These are phyloP conservation scores for Melaleuca quinquenervia DNA, from an alignment of 345 rosid genomes.

Conservation along the genomic window DNA sequence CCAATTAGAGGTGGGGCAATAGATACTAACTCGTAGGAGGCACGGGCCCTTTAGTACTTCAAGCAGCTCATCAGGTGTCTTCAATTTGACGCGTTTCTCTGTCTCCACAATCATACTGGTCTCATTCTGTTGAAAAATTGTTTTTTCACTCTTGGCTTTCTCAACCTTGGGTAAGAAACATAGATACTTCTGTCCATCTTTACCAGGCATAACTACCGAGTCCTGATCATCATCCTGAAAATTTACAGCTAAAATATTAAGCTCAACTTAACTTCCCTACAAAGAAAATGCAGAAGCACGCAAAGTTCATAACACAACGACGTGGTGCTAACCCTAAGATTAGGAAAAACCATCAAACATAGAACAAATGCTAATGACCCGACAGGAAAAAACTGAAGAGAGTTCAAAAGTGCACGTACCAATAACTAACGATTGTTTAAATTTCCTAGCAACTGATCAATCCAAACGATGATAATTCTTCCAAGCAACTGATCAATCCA, in stretches of 20 bases:
- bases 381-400: not conserved
- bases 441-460: not conserved
- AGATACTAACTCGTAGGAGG: conserved; percentile 45
- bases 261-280: not conserved
- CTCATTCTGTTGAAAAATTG: conserved; percentile 32
- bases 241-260: not conserved
- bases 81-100: conserved; percentile 54
- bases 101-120: conserved; percentile 79
- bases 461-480: not conserved
- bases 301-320: not conserved
- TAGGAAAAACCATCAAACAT: not conserved
- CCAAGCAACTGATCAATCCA: not conserved
- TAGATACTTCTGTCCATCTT: conserved; percentile 42
- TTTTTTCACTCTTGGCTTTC: conserved; percentile 37
- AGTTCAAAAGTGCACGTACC: not conserved
- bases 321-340: not conserved
- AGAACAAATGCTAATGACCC: not conserved
- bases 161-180: conserved; percentile 88
- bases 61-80: conserved; percentile 88
- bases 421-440: not conserved
- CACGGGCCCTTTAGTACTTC: conserved; percentile 53
- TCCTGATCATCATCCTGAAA: conserved; percentile 72
- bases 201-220: conserved; percentile 54
- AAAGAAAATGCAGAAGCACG: not conserved
- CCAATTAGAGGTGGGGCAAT: not conserved